Percentiles rank a stretch among this genome's conserved stretches.
phyloP scores from a whole-genome alignment of 176 grass and related monocot species.

The Juncus inflexus region DNA sequence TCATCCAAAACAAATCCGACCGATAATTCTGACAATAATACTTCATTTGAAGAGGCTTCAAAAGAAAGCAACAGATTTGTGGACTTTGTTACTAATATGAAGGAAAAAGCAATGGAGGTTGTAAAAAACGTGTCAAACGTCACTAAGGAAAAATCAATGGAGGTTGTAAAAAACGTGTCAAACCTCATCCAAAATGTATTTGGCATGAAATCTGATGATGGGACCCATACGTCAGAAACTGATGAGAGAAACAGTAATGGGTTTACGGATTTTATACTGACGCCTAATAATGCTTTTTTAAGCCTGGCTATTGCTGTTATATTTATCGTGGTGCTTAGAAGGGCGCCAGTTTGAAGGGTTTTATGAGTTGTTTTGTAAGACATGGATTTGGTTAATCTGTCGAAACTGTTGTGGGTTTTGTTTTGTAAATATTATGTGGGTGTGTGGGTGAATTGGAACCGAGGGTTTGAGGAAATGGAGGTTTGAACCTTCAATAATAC shows the following conservation, averaged over 20 bases:
- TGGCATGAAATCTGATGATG: not conserved
- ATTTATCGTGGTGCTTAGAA: conserved; percentile 62
- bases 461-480: too few relatives aligned
- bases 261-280: not conserved
- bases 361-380: too few relatives aligned
- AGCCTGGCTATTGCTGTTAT: conserved; percentile 48
- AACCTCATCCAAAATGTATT: conserved; percentile 65
- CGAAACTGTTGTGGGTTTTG: too few relatives aligned
- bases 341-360: too few relatives aligned
- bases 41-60: conserved; percentile 3
- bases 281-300: conserved; percentile 44
- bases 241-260: conserved; percentile 20
- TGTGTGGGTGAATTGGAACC: too few relatives aligned
- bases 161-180: conserved; percentile 43
- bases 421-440: too few relatives aligned
- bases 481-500: too few relatives aligned
- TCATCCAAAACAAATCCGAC: conserved; percentile 10
- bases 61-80: conserved; percentile 30
- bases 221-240: conserved; percentile 14
- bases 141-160: conserved; percentile 40
- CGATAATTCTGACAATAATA: conserved; percentile 8
- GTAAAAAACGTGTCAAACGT: conserved; percentile 34
- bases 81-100: conserved; percentile 50
- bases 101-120: conserved; percentile 39
- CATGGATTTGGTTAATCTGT: too few relatives aligned